A percentile compares a stretch with the other conserved stretches of the same genome.
Conservation (phyloP, 176 grass and related monocot genomes). For the Canna indica region DNA sequence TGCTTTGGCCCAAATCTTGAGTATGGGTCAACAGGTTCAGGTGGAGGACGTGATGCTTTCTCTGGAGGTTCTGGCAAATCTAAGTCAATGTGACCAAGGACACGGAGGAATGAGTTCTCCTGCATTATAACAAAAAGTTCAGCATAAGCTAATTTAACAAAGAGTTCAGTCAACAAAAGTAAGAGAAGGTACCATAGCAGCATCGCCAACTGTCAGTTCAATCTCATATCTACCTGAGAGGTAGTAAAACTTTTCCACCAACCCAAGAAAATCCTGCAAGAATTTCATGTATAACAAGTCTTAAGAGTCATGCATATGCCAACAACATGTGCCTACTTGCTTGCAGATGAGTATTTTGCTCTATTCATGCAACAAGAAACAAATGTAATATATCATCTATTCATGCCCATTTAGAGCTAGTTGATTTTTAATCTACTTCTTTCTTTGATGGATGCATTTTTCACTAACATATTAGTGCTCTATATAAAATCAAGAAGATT, state of each 20-base stretch:
- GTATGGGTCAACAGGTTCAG: conserved; percentile 58
- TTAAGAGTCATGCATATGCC: neutral
- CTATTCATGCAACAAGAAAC: neutral
- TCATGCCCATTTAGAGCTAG: neutral
- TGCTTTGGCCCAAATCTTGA: conserved; percentile 60
- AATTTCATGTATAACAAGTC: conserved; percentile 5
- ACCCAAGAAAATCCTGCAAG: conserved; percentile 75
- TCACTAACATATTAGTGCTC: no score
- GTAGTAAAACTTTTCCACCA: conserved; percentile 95
- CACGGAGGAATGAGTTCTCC: conserved; percentile 81
- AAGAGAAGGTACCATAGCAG: conserved; percentile 54
- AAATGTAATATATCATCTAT: neutral
- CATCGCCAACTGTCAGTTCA: conserved; percentile 79
- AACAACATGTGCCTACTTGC: neutral
- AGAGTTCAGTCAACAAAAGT: conserved; percentile 4
- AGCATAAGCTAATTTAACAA: neutral
- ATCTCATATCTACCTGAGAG: conserved; percentile 89
- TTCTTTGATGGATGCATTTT: neutral
- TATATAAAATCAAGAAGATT: no score
- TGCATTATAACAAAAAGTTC: conserved; percentile 23
- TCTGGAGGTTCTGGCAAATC: conserved; percentile 86
- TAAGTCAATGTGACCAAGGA: conserved; percentile 61
- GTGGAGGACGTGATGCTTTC: conserved; percentile 62
- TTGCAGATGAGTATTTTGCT: neutral
- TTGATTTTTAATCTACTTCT: neutral